Percentiles rank a stretch among this genome's conserved stretches.
These are phyloP conservation scores for Beauveria brongniartii DNA, from an alignment of 2,329 filamentous ascomycete genomes.

Conservation along the genomic window DNA sequence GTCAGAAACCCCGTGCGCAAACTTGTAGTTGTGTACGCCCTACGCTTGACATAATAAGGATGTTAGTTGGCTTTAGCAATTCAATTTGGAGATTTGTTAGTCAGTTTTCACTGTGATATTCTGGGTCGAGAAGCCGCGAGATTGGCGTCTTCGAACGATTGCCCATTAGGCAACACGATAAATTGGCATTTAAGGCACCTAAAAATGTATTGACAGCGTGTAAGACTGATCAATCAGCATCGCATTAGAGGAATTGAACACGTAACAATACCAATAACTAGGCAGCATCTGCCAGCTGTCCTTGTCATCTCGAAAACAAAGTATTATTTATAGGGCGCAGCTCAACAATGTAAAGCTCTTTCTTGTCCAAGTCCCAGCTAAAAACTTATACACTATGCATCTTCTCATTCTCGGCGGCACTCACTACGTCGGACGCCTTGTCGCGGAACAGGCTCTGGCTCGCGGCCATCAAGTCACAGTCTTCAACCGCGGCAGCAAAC, in stretches of 20 bases:
- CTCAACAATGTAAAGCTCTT: no score
- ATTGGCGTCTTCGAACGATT: no score
- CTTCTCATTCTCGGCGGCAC: constrained; percentile 17
- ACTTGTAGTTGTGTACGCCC: not conserved
- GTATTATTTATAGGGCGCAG: not conserved
- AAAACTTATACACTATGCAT: constrained; percentile 8
- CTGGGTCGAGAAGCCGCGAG: no score
- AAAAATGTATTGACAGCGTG: not conserved
- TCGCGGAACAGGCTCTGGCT: constrained; percentile 13
- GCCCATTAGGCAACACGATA: not conserved
- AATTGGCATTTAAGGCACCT: not conserved
- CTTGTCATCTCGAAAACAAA: not conserved
- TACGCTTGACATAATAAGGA: not conserved
- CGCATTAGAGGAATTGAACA: not conserved
- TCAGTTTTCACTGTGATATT: no score
- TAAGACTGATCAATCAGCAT: not conserved
- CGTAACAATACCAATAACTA: not conserved
- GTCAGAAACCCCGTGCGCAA: not conserved
- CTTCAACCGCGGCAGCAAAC: constrained; percentile 14
- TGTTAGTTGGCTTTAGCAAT: no score
- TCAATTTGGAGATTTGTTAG: no score
- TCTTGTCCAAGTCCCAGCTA: not conserved
- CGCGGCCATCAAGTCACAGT: constrained; percentile 12
- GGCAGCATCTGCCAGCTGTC: constrained; percentile 1
- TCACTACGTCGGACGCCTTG: constrained; percentile 13